phyloP scores from a whole-genome alignment of 495 filamentous ascomycete genomes.

The Hyaloscypha variabilis region DNA sequence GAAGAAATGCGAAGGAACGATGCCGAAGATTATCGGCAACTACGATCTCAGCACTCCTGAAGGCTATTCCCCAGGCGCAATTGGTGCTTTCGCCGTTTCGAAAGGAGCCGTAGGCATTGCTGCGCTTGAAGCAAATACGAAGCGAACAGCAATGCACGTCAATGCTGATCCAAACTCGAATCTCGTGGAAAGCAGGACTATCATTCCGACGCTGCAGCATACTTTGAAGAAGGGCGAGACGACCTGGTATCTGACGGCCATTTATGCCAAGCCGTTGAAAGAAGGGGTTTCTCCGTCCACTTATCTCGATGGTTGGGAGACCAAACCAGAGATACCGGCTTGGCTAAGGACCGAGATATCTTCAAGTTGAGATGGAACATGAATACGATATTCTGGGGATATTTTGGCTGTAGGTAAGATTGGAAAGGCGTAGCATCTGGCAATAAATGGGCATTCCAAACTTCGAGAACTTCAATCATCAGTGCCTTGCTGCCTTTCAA shows the following conservation, averaged over 20 bases:
- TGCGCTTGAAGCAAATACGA: conserved; percentile 47
- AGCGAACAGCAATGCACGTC: conserved; percentile 55
- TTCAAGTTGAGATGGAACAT: neutral
- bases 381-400: neutral
- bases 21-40: conserved; percentile 54
- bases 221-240: conserved; percentile 46
- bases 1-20: conserved; percentile 46
- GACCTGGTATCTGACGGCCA: conserved; percentile 51
- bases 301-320: conserved; percentile 58
- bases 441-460: neutral
- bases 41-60: conserved; percentile 57
- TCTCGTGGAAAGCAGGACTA: conserved; percentile 67
- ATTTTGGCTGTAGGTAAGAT: neutral
- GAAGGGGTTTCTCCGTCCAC: conserved; percentile 34
- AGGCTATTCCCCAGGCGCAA: conserved; percentile 52
- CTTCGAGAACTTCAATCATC: neutral
- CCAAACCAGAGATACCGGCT: conserved; percentile 50
- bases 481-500: neutral
- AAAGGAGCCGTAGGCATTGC: conserved; percentile 71
- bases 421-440: neutral
- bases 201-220: conserved; percentile 67
- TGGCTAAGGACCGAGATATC: conserved; percentile 56
- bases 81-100: conserved; percentile 65
- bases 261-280: conserved; percentile 50
- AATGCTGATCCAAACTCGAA: conserved; percentile 81